Evolutionary conservation across 2,329 filamentous ascomycete genomes (phyloP), one percentile per base, ranked within the genome.

Genomic region (Cladosporium sp.): DNA sequence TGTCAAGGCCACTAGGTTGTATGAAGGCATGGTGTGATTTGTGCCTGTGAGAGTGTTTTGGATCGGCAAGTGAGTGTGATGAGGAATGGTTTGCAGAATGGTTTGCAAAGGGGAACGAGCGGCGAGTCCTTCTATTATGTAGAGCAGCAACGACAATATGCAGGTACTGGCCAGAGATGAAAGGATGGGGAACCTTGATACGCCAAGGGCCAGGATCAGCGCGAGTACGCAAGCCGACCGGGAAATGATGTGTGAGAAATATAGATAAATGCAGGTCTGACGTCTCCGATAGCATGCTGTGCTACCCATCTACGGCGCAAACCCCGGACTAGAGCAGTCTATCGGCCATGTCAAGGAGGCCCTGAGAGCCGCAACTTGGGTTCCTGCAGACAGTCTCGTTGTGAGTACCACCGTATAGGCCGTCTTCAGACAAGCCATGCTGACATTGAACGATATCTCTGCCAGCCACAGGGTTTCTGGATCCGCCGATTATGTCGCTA

Each of bases 151-250:
- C 28, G 19, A 20, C 47, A 22, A 28, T 14, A 37, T 20, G 28
- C 30, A 34, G 28, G 47, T 36, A 50, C 45, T 34, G 12, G 19
- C n/a, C 15, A 37, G 11, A 37, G 47, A 47, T 47, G 17, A 50
- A 17, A 34, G 39, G 40, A 20, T 20, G 34, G 55, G 25, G 9
- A 37, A 42, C 30, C 40, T 17, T 15, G 39, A 19, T 14, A 25
- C 12, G 38, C 37, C 45, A 45, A 56, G 30, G n/a, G n/a, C 7
- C 43, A 17, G 22, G 39, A 52, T 51, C 42, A 43, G 22, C 22
- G 51, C 39, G 52, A 55, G 45, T 34, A 36, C 54, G 54, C 52
- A 55, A 50, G 51, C 36, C 39, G 34, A 36, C 20, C 36, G 51
- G 42, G 49, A 47, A 17, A 50, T 22, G 36, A 43, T 43, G 40